Base-by-base conservation (phyloP, 441 rosid genomes). In the Geranium incanum region DNA sequence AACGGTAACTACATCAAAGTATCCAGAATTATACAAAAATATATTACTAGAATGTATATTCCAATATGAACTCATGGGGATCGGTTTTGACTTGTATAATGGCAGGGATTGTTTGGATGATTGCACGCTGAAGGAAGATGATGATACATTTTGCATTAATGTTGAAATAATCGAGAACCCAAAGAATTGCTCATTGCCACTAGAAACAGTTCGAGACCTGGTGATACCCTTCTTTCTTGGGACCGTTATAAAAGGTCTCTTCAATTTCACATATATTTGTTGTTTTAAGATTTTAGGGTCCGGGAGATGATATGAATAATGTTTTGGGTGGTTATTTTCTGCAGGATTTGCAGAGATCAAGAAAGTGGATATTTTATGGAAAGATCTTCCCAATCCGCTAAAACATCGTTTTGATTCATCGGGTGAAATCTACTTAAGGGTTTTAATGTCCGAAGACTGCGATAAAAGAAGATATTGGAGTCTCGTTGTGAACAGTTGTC, bases 301-400 rank as follows among this genome's bases (percentile, higher is more conserved):
- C 16, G 62, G 19, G 62, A 55, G 19, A 15, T 55, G 62, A 55
- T 55, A 55, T 15, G 18, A 13, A 4, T 3, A 13, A 50, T 50
- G 59, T 50, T 50, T 18, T 50, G 33, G 33, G 33, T 28, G 33
- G 3, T 28, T 28, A 64, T 76, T 74, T 52, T 78, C 68, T 73
- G 72, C 74, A 95, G 99, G 99, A 67, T 88, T 80, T 77, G 37
- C 60, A 72, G 98, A 84, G 86, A 84, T 95, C 36, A 84, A 86
- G 73, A 93, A 86, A 80, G 98, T 93, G 52, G 87, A 87, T 71
- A 83, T 95, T 23, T 74, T 95, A 52, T 95, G 99, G 99, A 85
- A 78, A 12, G 96, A 93, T 69, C 71, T 62, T 45, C 77, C 78
- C 50, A 87, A 83, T 79, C 82, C 65, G 37, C 77, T 85, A 9